Evolutionary conservation across 805 yeast genomes (phyloP), one percentile per base, ranked within the genome.

Genomic region (Myxozyma neglecta): DNA sequence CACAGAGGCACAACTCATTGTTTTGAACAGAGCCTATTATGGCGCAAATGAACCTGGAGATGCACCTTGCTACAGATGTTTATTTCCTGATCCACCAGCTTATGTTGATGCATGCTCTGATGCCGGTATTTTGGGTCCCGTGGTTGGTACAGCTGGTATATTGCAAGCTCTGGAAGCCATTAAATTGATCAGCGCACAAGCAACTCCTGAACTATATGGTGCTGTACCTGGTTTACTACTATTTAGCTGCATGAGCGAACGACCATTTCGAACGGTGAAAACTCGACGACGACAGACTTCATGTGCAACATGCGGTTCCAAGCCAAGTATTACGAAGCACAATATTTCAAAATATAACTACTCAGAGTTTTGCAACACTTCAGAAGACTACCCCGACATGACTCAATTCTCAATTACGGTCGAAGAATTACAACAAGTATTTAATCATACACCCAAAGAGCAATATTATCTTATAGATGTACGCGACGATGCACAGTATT

Each of bases 51-150:
- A 29, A 9, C 39, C 37, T 9, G 43, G 32, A 13, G 90, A 80
- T 72, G 76, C 78, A 20, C 99, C 99, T 0, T 94, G 99, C 72
- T 94, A 94, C 72, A 78, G 99, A 63, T 94, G 99, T 72, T 85
- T 92, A 74, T 90, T 89, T 68, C 98, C 99, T 0, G 77, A 77
- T 7, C 97, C 98, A 0, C 97, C 99, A 0, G 85, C 92, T 1
- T 79, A 88, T 1, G 90, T 92, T 0, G 83, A 90, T 0, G 82
- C 96, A 0, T 94, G 99, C 70, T 83, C 89, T 13, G 98, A 91
- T 74, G 96, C 96, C 2, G 97, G 97, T 5, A 96, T 93, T 0
- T 74, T 94, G 32, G 99, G 99, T 0, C 96, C 98, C 0, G 94
- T 92, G n/a, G 96, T 94, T 58, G 99, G 99, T 0, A 69, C 90